Evolutionary conservation across 257 asterid species (phyloP).

Genomic region (Lantana camara): DNA sequence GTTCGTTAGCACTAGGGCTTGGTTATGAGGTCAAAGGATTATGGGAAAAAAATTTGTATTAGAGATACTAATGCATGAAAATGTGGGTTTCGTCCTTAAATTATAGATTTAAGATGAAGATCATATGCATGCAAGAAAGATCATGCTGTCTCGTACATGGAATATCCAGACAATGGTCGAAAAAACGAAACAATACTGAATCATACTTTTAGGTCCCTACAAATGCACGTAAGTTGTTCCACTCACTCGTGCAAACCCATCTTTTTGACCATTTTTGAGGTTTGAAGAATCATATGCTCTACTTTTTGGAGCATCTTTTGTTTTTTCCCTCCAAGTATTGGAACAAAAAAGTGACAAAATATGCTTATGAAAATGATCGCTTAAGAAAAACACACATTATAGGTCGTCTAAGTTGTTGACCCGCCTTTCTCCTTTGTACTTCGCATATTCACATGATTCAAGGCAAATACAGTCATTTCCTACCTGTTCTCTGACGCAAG

Average conservation of each 20-base stretch:
- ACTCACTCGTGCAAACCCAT: constrained; percentile 20
- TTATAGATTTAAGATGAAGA: background rate
- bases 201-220: constrained; percentile 27
- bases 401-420: constrained; percentile 16
- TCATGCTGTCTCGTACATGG: constrained; percentile 11
- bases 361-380: constrained; percentile 29
- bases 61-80: background rate
- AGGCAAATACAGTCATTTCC: constrained; percentile 16
- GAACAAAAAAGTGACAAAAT: constrained; percentile 23
- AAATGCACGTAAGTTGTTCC: constrained; percentile 24
- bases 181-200: constrained; percentile 5
- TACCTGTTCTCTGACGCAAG: constrained; percentile 18
- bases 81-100: background rate
- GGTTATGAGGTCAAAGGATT: background rate
- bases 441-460: constrained; percentile 30
- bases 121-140: background rate
- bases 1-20: too few species aligned
- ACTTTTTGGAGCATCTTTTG: constrained; percentile 7
- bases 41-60: background rate
- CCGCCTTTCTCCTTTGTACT: constrained; percentile 20
- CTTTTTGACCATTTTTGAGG: constrained; percentile 43
- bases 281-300: constrained; percentile 54
- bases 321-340: background rate
- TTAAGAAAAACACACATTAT: background rate
- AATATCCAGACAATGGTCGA: constrained; percentile 19